phyloP scores from a whole-genome alignment of 345 rosid genomes.

The Populus ilicifolia region DNA sequence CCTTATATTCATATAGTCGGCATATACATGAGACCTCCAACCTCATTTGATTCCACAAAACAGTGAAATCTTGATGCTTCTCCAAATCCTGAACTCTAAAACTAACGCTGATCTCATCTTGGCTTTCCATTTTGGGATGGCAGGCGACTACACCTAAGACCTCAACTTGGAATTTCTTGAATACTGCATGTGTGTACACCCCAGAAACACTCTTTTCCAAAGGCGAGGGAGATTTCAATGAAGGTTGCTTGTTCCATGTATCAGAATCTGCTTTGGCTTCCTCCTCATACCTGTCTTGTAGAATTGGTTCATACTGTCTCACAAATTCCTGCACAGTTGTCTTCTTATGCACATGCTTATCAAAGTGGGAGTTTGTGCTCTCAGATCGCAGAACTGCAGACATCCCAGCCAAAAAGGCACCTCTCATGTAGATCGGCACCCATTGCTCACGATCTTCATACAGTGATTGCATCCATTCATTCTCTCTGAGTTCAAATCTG shows the following conservation, averaged over 20 bases:
- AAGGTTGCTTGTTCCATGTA: constrained; percentile 59
- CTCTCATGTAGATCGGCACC: constrained; percentile 57
- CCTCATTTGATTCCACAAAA: constrained; percentile 44
- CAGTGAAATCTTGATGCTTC: constrained; percentile 47
- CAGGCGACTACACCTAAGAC: constrained; percentile 67
- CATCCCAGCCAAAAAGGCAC: constrained; percentile 55
- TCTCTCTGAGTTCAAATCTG: constrained; percentile 52
- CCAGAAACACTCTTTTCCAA: constrained; percentile 64
- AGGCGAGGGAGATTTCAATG: constrained; percentile 66
- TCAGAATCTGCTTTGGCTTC: constrained; percentile 71
- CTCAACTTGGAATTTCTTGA: constrained; percentile 63
- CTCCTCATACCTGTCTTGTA: constrained; percentile 63
- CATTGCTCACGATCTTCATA: constrained; percentile 58
- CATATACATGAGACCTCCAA: constrained; percentile 55
- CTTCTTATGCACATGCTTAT: constrained; percentile 62
- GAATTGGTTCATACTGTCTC: constrained; percentile 46
- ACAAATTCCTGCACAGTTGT: constrained; percentile 58
- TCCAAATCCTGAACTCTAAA: constrained; percentile 66
- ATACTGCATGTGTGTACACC: constrained; percentile 55
- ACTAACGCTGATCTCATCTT: constrained; percentile 39
- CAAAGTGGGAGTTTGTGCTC: constrained; percentile 53
- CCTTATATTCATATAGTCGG: constrained; percentile 57
- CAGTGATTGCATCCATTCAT: constrained; percentile 49
- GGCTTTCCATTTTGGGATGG: constrained; percentile 54
- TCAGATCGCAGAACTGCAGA: constrained; percentile 55